phyloP scores from a whole-genome alignment of 163 green algal genomes.

The Botryococcus braunii region DNA sequence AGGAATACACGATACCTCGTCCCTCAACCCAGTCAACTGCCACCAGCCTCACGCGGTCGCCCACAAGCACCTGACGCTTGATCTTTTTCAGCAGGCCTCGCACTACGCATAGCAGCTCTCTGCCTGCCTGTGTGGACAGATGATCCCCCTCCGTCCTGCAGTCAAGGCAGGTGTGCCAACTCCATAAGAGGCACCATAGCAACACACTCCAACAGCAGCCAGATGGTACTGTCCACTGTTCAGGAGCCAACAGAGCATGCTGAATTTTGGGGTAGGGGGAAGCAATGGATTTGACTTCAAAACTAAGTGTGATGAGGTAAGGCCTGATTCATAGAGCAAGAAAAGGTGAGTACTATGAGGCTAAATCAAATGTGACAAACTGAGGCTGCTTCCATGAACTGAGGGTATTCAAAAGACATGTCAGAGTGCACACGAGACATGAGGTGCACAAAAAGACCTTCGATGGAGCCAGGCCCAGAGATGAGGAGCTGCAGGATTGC shows the following conservation, averaged over 20 bases:
- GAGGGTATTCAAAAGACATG: no score
- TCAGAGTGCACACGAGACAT: neutral
- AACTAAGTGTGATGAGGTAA: neutral
- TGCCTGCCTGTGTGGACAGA: neutral
- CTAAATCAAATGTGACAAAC: no score
- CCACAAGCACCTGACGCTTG: conserved; percentile 75
- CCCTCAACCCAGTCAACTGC: conserved; percentile 47
- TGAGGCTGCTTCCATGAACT: no score
- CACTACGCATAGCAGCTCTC: conserved; percentile 76
- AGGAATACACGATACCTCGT: conserved; percentile 35
- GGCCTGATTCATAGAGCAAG: no score
- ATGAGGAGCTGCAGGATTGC: no score
- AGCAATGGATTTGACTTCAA: neutral
- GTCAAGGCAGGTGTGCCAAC: neutral
- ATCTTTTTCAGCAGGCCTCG: conserved; percentile 87
- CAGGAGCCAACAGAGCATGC: neutral
- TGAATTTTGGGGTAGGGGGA: no score
- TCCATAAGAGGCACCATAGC: neutral
- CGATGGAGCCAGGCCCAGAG: no score
- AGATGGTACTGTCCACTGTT: neutral
- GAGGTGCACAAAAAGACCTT: no score
- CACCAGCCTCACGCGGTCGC: conserved; percentile 52
- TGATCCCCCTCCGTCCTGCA: neutral
- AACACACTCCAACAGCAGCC: neutral
- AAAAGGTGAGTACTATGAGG: no score